Evolutionary conservation across 305 asterid genomes (phyloP).

Genomic region (Solanum chacoense): DNA sequence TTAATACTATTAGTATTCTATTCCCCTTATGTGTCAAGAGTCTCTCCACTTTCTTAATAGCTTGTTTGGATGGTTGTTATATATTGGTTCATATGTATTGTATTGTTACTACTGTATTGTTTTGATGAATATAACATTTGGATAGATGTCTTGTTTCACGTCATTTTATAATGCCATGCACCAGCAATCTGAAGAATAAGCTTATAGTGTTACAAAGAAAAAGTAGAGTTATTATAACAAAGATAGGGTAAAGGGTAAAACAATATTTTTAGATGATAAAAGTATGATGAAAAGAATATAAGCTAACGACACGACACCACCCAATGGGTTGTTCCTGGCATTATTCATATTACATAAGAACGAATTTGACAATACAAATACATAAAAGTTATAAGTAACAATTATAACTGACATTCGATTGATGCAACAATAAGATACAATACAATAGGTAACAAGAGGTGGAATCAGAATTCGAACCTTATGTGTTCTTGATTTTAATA

Average conservation of each 20-base stretch:
- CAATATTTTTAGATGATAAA: neutral
- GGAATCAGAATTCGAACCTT: neutral
- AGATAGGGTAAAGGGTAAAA: neutral
- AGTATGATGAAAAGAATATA: neutral
- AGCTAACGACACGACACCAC: neutral
- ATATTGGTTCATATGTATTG: neutral
- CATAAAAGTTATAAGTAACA: neutral
- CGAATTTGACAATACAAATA: neutral
- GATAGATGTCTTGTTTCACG: neutral
- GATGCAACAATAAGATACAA: neutral
- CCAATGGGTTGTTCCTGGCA: neutral
- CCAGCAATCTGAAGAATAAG: neutral
- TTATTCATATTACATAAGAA: neutral
- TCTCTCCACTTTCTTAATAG: neutral
- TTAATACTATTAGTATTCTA: neutral
- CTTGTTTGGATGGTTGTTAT: neutral
- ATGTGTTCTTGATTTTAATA: neutral
- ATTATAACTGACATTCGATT: neutral
- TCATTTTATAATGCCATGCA: neutral
- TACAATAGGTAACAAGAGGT: neutral
- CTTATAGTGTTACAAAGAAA: neutral
- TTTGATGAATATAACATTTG: neutral
- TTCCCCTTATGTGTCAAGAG: neutral
- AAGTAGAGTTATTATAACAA: neutral
- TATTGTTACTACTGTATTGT: neutral